Evolutionary conservation across 805 yeast species (phyloP).

Genomic region (Starmerella khaoyaiensis): DNA sequence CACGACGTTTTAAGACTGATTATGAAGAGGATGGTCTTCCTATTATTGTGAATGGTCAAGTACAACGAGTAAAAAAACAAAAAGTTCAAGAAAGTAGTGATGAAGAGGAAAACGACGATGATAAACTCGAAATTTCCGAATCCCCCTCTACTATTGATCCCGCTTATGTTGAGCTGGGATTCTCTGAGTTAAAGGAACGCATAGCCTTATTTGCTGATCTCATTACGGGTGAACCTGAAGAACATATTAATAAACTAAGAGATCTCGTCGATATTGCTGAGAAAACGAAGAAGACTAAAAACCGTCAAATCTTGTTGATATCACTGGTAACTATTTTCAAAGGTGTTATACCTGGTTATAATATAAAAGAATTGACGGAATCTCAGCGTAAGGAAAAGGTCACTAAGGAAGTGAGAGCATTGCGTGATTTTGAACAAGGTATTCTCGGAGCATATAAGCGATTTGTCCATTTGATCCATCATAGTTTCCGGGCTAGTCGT

Average conservation of each 20-base stretch:
- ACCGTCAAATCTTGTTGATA: constrained; percentile 53
- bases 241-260: constrained; percentile 49
- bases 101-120: constrained; percentile 24
- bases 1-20: constrained; percentile 39
- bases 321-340: constrained; percentile 78
- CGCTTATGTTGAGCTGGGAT: constrained; percentile 39
- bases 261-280: constrained; percentile 31
- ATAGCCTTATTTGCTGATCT: constrained; percentile 69
- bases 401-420: constrained; percentile 62
- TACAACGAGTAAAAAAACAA: constrained; percentile 44
- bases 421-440: constrained; percentile 70
- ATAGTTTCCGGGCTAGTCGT: constrained; percentile 31
- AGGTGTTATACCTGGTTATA: constrained; percentile 75
- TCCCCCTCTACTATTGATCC: constrained; percentile 22
- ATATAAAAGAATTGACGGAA: constrained; percentile 71
- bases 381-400: constrained; percentile 71
- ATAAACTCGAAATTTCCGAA: constrained; percentile 22
- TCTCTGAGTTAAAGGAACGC: constrained; percentile 59
- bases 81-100: constrained; percentile 22
- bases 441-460: constrained; percentile 55
- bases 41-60: constrained; percentile 53
- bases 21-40: constrained; percentile 58
- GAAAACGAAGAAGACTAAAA: constrained; percentile 35
- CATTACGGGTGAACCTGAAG: constrained; percentile 81
- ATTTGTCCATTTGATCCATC: constrained; percentile 46